Conservation (phyloP, 495 filamentous ascomycete genomes). For the Lophiostoma macrostomum region DNA sequence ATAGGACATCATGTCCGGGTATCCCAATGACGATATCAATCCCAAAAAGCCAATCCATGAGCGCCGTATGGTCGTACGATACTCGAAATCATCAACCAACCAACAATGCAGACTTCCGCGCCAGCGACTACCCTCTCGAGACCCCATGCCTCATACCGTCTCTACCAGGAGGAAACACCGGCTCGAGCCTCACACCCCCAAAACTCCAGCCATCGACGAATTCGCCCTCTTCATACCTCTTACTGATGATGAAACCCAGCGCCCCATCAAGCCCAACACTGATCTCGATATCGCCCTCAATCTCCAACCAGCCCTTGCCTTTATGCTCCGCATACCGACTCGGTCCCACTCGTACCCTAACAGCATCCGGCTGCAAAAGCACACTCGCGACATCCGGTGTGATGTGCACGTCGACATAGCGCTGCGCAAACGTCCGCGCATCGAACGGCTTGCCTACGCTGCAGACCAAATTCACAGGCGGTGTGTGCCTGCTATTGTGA, state of each 20-base stretch:
- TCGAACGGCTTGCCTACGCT: conserved; percentile 35
- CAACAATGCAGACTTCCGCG: too few species aligned
- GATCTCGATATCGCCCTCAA: conserved; percentile 38
- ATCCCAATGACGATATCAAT: too few species aligned
- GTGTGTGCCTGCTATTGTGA: conserved; percentile 25
- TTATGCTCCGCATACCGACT: conserved; percentile 22
- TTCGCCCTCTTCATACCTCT: conserved; percentile 30
- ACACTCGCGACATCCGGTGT: conserved; percentile 36
- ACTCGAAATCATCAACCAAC: too few species aligned
- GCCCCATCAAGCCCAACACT: conserved; percentile 36
- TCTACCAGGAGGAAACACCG: conserved; percentile 31
- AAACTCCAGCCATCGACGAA: conserved; percentile 38
- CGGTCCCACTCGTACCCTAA: conserved; percentile 32
- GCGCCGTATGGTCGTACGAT: too few species aligned
- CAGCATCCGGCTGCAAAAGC: conserved; percentile 36
- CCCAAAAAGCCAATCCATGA: too few species aligned
- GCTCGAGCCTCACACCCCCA: conserved; percentile 36
- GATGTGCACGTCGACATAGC: conserved; percentile 35
- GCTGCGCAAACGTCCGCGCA: conserved; percentile 24
- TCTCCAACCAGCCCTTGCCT: conserved; percentile 36
- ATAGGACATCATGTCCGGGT: too few species aligned
- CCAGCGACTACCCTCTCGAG: too few species aligned
- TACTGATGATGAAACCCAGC: conserved; percentile 33
- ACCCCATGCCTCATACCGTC: not conserved
- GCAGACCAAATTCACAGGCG: conserved; percentile 33